Evolutionary conservation across 208 protist genomes (phyloP).

Genomic region (Acanthamoeba culbertsoni): DNA sequence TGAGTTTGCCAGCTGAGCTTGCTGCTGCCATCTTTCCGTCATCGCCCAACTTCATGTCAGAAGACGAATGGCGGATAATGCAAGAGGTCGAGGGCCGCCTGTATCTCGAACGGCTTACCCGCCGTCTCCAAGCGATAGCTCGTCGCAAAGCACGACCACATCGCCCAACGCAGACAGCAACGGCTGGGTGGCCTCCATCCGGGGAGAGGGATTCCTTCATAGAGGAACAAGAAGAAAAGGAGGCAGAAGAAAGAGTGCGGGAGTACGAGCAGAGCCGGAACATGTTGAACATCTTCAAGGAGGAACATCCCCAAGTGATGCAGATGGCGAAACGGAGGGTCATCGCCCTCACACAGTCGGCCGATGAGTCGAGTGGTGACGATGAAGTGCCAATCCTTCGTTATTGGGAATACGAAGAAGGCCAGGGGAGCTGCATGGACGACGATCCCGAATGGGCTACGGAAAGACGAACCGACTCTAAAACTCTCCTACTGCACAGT

Average conservation of each 20-base stretch:
- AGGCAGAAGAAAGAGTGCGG: not conserved
- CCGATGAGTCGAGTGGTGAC: not conserved
- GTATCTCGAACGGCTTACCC: not conserved
- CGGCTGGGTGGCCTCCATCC: not conserved
- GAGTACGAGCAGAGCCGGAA: not conserved
- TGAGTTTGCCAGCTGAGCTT: not conserved
- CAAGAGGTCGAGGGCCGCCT: not conserved
- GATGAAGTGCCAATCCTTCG: not conserved
- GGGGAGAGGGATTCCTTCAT: not conserved
- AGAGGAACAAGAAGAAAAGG: not conserved
- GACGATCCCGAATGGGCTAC: no score
- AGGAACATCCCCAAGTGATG: not conserved
- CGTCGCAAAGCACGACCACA: not conserved
- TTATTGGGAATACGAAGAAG: not conserved
- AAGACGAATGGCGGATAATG: not conserved
- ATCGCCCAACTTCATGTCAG: not conserved
- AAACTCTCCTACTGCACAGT: no score
- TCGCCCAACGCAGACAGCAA: not conserved
- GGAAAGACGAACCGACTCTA: no score
- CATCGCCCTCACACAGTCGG: no score
- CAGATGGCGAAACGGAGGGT: no score
- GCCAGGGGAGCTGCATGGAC: not conserved
- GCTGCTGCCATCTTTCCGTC: not conserved
- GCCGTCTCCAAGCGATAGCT: not conserved
- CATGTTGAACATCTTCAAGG: not conserved